Evolutionary conservation across 108 stramenopile species (phyloP).

Genomic region (Poteriospumella lacustris): DNA sequence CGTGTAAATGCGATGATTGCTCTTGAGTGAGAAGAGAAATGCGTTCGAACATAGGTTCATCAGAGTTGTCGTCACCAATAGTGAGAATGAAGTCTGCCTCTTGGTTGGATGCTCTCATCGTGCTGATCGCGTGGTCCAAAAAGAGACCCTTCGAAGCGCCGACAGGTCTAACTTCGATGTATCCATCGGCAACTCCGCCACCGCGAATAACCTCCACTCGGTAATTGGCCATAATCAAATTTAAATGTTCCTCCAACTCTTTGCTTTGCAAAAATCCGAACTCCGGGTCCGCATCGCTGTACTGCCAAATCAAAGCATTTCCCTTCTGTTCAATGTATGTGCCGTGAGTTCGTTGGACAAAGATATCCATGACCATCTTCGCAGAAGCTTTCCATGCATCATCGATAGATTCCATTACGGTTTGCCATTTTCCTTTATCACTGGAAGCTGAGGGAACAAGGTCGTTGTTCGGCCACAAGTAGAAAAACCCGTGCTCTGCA

Average conservation of each 20-base stretch:
- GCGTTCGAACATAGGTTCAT: conserved; percentile 69
- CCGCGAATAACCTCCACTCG: conserved; percentile 83
- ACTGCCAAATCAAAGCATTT: conserved; percentile 62
- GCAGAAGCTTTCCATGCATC: conserved; percentile 46
- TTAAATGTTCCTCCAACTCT: conserved; percentile 96
- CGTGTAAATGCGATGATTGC: conserved; percentile 9
- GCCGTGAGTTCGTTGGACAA: conserved; percentile 59
- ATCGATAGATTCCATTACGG: conserved; percentile 37
- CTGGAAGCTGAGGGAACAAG: background rate
- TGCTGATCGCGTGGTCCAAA: conserved; percentile 38
- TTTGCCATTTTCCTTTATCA: conserved; percentile 24
- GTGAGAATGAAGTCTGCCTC: conserved; percentile 49
- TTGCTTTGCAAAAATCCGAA: conserved; percentile 66
- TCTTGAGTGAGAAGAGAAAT: conserved; percentile 65
- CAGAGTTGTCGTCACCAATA: conserved; percentile 58
- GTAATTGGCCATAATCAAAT: conserved; percentile 73
- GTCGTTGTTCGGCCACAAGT: conserved; percentile 1
- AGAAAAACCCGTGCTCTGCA: conserved; percentile 56
- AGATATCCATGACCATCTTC: conserved; percentile 57
- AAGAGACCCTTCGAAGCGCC: conserved; percentile 64
- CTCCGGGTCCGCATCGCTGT: conserved; percentile 64
- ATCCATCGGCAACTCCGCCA: conserved; percentile 41
- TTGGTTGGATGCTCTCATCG: conserved; percentile 24
- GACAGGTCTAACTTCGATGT: conserved; percentile 61
- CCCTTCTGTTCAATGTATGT: conserved; percentile 64